Percentiles rank a stretch among this genome's conserved stretches.
phyloP scores from a whole-genome alignment of 495 filamentous ascomycete genomes.

The Aspergillus coremiiformis region DNA sequence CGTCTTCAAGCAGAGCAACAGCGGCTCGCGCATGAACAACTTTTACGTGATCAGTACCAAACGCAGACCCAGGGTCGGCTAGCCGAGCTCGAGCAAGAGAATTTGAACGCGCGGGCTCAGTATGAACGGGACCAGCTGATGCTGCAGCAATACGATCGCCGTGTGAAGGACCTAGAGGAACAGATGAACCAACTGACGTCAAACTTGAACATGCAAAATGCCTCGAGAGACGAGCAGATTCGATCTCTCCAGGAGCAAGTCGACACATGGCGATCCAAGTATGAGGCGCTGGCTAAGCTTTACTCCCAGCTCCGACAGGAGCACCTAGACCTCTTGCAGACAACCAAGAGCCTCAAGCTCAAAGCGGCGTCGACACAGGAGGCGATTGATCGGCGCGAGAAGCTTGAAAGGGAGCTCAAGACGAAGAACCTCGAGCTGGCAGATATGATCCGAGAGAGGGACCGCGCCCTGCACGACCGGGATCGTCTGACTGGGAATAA shows the following conservation, averaged over 20 bases:
- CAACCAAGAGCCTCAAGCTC: constrained; percentile 90
- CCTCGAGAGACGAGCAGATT: constrained; percentile 92
- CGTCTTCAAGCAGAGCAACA: constrained; percentile 82
- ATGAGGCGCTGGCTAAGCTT: constrained; percentile 90
- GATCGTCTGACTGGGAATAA: constrained; percentile 78
- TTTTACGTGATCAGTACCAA: constrained; percentile 78
- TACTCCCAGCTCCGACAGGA: constrained; percentile 94
- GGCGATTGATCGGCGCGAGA: constrained; percentile 89
- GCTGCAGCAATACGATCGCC: constrained; percentile 91
- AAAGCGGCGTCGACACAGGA: constrained; percentile 96
- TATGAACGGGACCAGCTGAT: constrained; percentile 95
- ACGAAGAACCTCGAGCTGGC: constrained; percentile 97
- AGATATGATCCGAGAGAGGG: constrained; percentile 96
- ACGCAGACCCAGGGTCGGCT: constrained; percentile 88
- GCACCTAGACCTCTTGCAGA: constrained; percentile 88
- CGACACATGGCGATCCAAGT: constrained; percentile 94
- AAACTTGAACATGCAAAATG: constrained; percentile 76
- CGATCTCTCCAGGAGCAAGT: constrained; percentile 86
- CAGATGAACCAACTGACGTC: constrained; percentile 75
- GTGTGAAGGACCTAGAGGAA: constrained; percentile 84
- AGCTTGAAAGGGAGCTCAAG: constrained; percentile 93
- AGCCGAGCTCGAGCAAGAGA: constrained; percentile 90
- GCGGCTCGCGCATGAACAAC: constrained; percentile 79
- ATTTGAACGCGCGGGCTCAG: constrained; percentile 86
- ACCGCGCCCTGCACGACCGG: constrained; percentile 88